Evolutionary conservation across 2,329 filamentous ascomycete genomes (phyloP).

Genomic region (Cercospora sp.): DNA sequence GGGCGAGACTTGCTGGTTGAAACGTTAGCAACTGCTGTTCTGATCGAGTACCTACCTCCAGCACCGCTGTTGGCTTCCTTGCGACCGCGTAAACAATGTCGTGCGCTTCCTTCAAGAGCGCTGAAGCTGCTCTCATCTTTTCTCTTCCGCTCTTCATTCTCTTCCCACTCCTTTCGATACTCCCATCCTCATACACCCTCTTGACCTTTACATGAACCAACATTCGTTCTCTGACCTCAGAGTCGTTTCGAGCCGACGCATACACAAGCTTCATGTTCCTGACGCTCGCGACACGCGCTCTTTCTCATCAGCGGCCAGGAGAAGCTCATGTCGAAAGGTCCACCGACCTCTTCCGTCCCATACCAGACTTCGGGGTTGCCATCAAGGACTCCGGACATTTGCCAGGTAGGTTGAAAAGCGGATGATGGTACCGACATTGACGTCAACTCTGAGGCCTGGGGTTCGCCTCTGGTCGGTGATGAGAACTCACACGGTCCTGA

Average conservation of each 20-base stretch:
- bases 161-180: too few species aligned
- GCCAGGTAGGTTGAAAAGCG: neutral
- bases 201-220: too few species aligned
- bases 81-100: neutral
- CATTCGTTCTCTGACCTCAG: neutral
- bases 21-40: neutral
- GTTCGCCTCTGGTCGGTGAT: too few species aligned
- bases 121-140: too few species aligned
- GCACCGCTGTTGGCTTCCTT: neutral
- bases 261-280: neutral
- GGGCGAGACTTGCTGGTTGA: neutral
- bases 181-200: too few species aligned
- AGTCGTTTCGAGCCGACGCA: neutral
- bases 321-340: neutral
- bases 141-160: too few species aligned
- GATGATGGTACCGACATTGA: neutral
- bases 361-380: neutral
- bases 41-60: neutral
- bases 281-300: neutral
- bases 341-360: neutral
- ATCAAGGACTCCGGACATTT: neutral
- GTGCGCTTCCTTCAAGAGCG: too few species aligned
- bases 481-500: too few species aligned
- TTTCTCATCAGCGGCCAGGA: neutral
- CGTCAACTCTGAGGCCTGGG: too few species aligned